A percentile compares a stretch with the other conserved stretches of the same genome.
Conservation (phyloP, 345 rosid species). For the Conringia planisiliqua region DNA sequence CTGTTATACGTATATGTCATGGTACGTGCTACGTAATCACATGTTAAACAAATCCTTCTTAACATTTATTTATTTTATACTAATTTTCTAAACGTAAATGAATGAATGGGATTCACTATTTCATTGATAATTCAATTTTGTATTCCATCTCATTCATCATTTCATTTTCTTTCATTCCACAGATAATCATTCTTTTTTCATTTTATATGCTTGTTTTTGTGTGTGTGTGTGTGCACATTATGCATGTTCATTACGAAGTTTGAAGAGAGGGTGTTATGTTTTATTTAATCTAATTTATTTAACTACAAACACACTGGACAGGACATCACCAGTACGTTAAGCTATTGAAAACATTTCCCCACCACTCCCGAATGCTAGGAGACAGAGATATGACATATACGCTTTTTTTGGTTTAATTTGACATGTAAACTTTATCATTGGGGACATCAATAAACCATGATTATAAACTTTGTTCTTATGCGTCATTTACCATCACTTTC, state of each 20-base stretch:
- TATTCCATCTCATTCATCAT: no score
- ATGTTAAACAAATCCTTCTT: no score
- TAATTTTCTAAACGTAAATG: no score
- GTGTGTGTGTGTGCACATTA: no score
- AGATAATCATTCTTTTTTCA: no score
- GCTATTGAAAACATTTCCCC: slow-evolving; percentile 22
- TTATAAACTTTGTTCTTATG: not conserved
- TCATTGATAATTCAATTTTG: no score
- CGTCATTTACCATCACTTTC: not conserved
- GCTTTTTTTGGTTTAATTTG: not conserved
- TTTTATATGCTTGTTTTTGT: no score
- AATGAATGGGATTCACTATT: no score
- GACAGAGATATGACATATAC: slow-evolving; percentile 26
- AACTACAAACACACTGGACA: not conserved
- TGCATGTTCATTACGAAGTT: not conserved
- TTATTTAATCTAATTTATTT: not conserved
- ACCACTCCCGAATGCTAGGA: slow-evolving; percentile 22
- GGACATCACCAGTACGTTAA: not conserved
- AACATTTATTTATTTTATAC: no score
- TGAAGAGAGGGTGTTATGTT: not conserved
- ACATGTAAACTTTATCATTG: not conserved
- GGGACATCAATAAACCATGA: not conserved
- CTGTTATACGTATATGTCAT: not conserved
- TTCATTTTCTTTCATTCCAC: no score
- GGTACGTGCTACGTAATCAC: no score